Conservation (phyloP, 2,329 filamentous ascomycete genomes). For the Claviceps quebecensis region DNA sequence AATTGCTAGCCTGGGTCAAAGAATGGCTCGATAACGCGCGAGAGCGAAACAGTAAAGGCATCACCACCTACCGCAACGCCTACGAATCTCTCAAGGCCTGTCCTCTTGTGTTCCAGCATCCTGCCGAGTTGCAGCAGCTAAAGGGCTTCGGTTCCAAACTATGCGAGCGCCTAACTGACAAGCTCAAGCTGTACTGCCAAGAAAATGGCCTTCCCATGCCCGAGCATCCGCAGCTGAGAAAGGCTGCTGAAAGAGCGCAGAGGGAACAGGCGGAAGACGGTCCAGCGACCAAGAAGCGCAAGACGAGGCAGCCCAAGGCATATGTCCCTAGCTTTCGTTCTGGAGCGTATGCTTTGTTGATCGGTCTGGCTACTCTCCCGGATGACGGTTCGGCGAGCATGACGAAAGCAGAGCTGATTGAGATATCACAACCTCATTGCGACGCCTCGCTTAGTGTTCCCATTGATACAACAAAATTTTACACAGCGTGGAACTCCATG, state of each 20-base stretch:
- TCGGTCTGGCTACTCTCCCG: conserved; percentile 48
- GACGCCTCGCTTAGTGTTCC: conserved; percentile 60
- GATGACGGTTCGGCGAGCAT: conserved; percentile 40
- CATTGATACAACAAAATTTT: conserved; percentile 51
- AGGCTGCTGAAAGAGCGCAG: conserved; percentile 17
- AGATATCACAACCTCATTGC: conserved; percentile 55
- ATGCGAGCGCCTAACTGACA: conserved; percentile 52
- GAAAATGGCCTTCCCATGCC: conserved; percentile 58
- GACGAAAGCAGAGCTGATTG: conserved; percentile 55
- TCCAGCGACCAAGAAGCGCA: conserved; percentile 37
- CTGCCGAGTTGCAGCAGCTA: conserved; percentile 58
- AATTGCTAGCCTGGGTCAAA: conserved; percentile 59
- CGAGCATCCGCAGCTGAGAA: conserved; percentile 34
- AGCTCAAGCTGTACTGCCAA: conserved; percentile 45
- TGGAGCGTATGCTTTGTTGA: conserved; percentile 57
- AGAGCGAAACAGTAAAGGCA: conserved; percentile 55
- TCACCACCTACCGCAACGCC: conserved; percentile 60
- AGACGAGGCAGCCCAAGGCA: conserved; percentile 41
- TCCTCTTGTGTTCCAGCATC: conserved; percentile 56
- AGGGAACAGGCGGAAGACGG: conserved; percentile 21
- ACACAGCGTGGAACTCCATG: conserved; percentile 75
- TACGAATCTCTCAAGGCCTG: conserved; percentile 66
- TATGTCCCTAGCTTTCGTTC: conserved; percentile 64
- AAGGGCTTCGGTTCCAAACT: conserved; percentile 61
- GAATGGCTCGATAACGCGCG: conserved; percentile 61